Evolutionary conservation across 163 green algal species (phyloP).

Genomic region (Prototheca stagnorum): DNA sequence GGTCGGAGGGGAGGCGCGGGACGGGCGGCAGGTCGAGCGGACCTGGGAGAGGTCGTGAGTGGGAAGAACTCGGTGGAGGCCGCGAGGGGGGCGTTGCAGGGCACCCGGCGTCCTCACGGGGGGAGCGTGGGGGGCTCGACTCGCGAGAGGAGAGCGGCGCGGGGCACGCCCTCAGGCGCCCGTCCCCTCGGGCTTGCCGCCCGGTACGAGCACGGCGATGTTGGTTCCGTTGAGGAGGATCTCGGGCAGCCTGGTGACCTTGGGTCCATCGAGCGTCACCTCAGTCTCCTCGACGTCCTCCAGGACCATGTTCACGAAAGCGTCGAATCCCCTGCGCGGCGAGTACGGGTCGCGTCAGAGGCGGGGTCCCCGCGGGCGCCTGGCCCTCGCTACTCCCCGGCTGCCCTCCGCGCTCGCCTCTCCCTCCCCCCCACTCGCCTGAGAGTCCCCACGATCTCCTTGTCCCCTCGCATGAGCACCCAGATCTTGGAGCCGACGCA

Average conservation of each 20-base stretch:
- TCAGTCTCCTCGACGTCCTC: conserved; percentile 93
- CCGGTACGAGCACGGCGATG: conserved; percentile 79
- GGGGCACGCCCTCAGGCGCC: no score
- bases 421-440: conserved; percentile 6
- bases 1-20: no score
- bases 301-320: conserved; percentile 99
- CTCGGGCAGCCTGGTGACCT: conserved; percentile 69
- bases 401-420: no score
- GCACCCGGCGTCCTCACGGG: no score
- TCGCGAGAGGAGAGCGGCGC: no score
- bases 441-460: conserved; percentile 55
- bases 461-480: conserved; percentile 84
- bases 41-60: no score
- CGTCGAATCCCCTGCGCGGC: conserved; percentile 73
- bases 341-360: not conserved
- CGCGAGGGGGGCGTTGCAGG: no score
- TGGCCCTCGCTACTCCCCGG: not conserved
- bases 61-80: no score
- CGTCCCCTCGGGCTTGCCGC: conserved; percentile 70
- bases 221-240: conserved; percentile 99
- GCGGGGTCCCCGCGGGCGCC: not conserved
- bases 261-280: conserved; percentile 41
- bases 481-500: conserved; percentile 92
- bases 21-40: no score
- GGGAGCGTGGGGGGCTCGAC: no score